Evolutionary conservation across 2,329 filamentous ascomycete species (phyloP), one percentile per base, ranked within the genome.

Genomic region (Phialophora macrospora): DNA sequence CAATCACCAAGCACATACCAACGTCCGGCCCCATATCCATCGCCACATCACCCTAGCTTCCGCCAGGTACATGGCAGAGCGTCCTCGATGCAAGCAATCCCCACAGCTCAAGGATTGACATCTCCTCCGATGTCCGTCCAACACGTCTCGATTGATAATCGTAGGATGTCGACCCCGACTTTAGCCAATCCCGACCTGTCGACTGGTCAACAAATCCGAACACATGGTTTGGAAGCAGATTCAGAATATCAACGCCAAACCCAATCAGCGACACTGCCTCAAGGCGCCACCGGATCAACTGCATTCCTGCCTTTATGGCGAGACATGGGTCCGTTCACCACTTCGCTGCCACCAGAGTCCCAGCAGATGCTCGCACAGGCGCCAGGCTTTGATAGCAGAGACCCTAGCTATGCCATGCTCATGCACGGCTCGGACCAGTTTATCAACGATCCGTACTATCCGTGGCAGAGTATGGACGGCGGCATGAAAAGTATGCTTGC

Each of bases 321-420:
- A 55, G 72, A 73, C 64, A 73, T 76, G 54, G 78, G 77, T 49
- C 82, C 82, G 9, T 77, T 86, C 61, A 82, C 81, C 1, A 80
- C 81, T 48, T 77, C 80, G 3, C 74, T 87, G 24, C 83, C 85
- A 24, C 74, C 80, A 3, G 82, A 87, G 69, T 79, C 83, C 1
- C 84, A 86, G 72, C 82, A 84, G 71, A 75, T 87, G 20, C 75
- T 87, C 5, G 71, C 66, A 8, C 56, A 66, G 20, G 83, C 81
- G 17, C 76, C 78, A 2, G 74, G 76, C 0, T 74, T 84, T 4
- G 80, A 83, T 65, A 75, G 76, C 2, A 79, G 77, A 32, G 80
- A 84, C 66, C 78, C 80, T 3, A 74, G 78, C 62, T 80, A 79
- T 22, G 72, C 79, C 46, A 76, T 80, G 68, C 76, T 84, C 64